Base-by-base conservation (phyloP, 768 basidiomycete species). In the Roridomyces roridus region DNA sequence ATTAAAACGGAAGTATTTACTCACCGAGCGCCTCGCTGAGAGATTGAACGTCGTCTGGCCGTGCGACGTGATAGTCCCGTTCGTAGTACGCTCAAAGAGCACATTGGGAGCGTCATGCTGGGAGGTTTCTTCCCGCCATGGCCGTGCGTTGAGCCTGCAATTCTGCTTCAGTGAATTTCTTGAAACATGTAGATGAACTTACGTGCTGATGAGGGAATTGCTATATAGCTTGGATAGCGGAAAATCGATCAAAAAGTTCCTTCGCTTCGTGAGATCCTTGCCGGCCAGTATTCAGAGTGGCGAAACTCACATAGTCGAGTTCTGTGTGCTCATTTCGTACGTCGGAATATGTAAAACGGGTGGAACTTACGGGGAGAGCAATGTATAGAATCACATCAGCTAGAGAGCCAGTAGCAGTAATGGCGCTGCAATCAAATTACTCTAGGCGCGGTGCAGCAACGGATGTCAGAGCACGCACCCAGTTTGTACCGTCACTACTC, bases 171-270 rank as follows among this genome's bases (percentile, higher is more conserved):
- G 9, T 11, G 5, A n/a, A n/a, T n/a, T n/a, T n/a, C 3, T 7
- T 2, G 20, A 11, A 21, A 35, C 3, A 4, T 34, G 31, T 10
- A 7, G 26, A 8, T 2, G 15, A 20, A 56, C 55, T 6, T 17
- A 45, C 55, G 59, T 60, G 55, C 54, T 46, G n/a, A 65, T 36
- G 9, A 65, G 45, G 8, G 57, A 45, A 21, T 56, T 63, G 4
- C 57, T 55, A 35, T 65, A 63, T 0, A 65, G 43, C 23, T 63
- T 63, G 1, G 52, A 50, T 0, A 65, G 41, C 2, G 52, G 34
- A 24, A 65, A 65, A 25, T 63, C 63, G 8, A 51, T 31, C 20
- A 55, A 46, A 34, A 64, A 64, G 17, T 62, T 64, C 2, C 51
- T 43, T 8, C 25, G 6, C 23, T 7, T 4, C 8, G 21, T 45